These are phyloP conservation scores for Mucor velutinosus DNA, from an alignment of 371 early-diverging fungal genomes.

Conservation along the genomic window DNA sequence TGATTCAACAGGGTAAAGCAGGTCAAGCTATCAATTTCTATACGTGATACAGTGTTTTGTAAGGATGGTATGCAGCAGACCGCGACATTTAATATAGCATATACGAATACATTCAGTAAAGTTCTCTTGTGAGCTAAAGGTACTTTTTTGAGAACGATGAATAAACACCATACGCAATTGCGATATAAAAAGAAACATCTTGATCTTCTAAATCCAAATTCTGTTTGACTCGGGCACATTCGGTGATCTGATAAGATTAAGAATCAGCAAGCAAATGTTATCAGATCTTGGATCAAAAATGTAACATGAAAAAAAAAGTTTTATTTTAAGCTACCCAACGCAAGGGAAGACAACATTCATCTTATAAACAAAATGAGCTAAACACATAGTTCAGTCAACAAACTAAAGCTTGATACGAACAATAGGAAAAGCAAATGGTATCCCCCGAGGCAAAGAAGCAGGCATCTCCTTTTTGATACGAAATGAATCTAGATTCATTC, in stretches of 20 bases:
- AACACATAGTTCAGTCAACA: background rate
- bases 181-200: background rate
- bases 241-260: slow-evolving; percentile 5
- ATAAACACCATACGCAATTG: too few species aligned
- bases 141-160: too few species aligned
- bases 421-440: background rate
- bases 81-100: too few species aligned
- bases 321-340: background rate
- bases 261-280: background rate
- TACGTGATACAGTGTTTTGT: too few species aligned
- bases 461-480: background rate
- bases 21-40: too few species aligned
- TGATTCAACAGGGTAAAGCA: too few species aligned
- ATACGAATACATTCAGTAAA: too few species aligned
- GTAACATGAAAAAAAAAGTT: background rate
- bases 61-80: too few species aligned
- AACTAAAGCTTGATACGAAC: background rate
- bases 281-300: background rate
- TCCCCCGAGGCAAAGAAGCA: slow-evolving; percentile 13
- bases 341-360: background rate
- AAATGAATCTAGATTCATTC: background rate
- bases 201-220: background rate
- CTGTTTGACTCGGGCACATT: background rate
- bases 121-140: too few species aligned
- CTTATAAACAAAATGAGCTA: background rate